Base-by-base conservation (phyloP, 495 filamentous ascomycete species). In the Penicillium samsonianum region DNA sequence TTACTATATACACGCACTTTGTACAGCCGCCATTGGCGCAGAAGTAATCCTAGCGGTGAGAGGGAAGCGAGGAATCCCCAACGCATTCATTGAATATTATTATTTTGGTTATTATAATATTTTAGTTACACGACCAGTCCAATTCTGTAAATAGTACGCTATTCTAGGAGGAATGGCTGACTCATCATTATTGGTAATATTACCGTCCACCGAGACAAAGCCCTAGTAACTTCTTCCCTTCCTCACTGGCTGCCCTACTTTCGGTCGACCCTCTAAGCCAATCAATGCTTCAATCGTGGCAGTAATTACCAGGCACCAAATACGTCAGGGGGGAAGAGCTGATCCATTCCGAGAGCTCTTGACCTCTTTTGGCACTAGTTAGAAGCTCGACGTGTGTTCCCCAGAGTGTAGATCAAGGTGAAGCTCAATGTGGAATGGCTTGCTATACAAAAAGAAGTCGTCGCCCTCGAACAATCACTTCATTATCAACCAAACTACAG, bases 381-480 rank as follows among this genome's bases (percentile, higher is more conserved):
- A 53, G 61, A 53, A 57, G 56, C 49, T 63, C 57, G 9, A 60
- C 30, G 42, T 42, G 26, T 41, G 48, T 64, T 65, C 63, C 57
- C 65, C 65, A 49, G 57, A 60, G 59, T 67, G 65, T 67, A 61
- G 66, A 68, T 68, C 66, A 57, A 57, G 63, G 61, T 59, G 57
- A 50, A 55, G 58, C 64, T 62, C 64, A 62, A 67, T 64, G 53
- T 55, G 65, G 65, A 65, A 65, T 65, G 65, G 62, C 50, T 54
- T 43, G 55, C 55, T 64, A 64, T 69, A 69, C 67, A 66, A 64
- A 65, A 63, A 67, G 61, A 57, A 37, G 57, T 54, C 56, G 40
- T 64, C 57, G 59, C 62, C 58, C 52, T 64, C 40, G 25, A 51
- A 26, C 47, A 12, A 56, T 30, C 38, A n/a, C 49, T 26, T 22